Evolutionary conservation across 345 rosid genomes (phyloP), one percentile per base, ranked within the genome.

Genomic region (Microthlaspi erraticum): DNA sequence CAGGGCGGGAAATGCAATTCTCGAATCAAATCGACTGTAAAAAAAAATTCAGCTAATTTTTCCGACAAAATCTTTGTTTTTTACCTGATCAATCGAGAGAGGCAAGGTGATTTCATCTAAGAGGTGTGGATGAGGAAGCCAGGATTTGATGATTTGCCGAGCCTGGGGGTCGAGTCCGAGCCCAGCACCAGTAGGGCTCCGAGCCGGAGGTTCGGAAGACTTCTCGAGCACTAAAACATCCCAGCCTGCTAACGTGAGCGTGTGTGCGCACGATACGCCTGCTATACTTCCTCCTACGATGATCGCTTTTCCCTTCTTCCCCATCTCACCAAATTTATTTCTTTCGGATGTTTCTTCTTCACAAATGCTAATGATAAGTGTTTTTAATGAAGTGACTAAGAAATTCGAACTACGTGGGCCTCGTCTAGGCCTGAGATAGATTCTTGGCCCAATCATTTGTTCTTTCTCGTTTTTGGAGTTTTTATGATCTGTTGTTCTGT

Each of bases 121-220:
- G 66, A 78, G 82, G 0, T 80, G 63, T 8, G 89, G 87, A 3
- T 10, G 59, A 2, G 57, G 68, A 23, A 88, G 83, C 98, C 98
- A 87, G 1, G 92, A 82, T 13, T 61, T 62, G 67, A 87, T 83
- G 74, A 92, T 69, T 13, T 54, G 60, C 6, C 48, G 85, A 70
- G 92, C 14, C 18, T 70, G 82, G 36, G 76, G 72, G 62, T 89
- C 92, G 54, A 92, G 86, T 7, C 88, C 84, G 13, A 89, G 81
- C 0, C 96, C 98, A 3, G 96, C 96, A 23, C 98, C 94, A 9
- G 91, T 86, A 11, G 94, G 86, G 65, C 88, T 87, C n/a, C 88
- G 85, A 16, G 75, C 82, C 0, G 91, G 91, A 16, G 94, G 88
- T 49, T 80, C 59, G 18, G 45, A 4, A 0, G 88, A 77, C 65